These are phyloP conservation scores for Auxenochlorella pyrenoidosa DNA, from an alignment of 139 green algal species.

Conservation along the genomic window DNA sequence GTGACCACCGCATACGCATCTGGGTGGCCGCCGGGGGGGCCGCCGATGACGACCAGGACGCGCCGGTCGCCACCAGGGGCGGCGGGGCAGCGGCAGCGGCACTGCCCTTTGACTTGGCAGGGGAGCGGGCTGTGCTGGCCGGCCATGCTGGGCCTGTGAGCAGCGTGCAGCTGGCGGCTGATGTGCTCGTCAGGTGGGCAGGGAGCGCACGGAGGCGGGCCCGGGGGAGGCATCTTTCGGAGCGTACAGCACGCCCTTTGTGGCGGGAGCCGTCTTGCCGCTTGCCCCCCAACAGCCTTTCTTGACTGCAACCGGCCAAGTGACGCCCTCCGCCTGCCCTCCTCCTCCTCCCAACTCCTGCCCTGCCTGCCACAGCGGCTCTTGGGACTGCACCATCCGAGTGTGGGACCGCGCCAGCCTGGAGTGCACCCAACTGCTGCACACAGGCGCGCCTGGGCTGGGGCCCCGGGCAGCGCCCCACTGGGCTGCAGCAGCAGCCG, in stretches of 20 bases:
- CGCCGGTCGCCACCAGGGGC: background rate
- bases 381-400: conserved; percentile 69
- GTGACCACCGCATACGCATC: conserved; percentile 57
- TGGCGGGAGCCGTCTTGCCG: no score
- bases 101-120: conserved; percentile 60
- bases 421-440: conserved; percentile 39
- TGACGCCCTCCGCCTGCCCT: no score
- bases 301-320: no score
- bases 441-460: conserved; percentile 11
- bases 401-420: conserved; percentile 48
- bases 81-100: background rate
- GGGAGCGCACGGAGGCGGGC: no score
- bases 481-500: no score
- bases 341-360: background rate
- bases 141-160: conserved; percentile 73
- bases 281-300: no score
- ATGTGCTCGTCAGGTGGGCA: conserved; percentile 50
- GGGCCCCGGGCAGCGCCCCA: background rate
- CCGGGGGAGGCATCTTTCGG: no score
- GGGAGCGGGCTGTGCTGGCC: conserved; percentile 37
- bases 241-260: no score
- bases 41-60: background rate
- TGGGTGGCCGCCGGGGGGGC: conserved; percentile 32
- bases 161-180: conserved; percentile 50
- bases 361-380: conserved; percentile 41